phyloP scores from a whole-genome alignment of 192 early-diverging fungal genomes.

The Linnemannia hyalina region DNA sequence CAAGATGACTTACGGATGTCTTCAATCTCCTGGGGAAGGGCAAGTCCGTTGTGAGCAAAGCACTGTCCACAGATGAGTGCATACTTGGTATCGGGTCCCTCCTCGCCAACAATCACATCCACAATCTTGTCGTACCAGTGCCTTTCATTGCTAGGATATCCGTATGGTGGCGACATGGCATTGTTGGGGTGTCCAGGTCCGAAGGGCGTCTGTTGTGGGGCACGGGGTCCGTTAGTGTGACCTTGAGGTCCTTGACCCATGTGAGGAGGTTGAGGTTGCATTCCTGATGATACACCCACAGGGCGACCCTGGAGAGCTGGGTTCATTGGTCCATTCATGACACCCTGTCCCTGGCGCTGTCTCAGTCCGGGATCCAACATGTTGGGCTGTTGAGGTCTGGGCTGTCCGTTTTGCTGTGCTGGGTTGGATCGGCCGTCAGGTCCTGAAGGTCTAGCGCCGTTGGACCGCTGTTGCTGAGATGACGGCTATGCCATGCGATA shows the following conservation, averaged over 20 bases:
- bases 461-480: slow-evolving; percentile 27
- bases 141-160: slow-evolving; percentile 17
- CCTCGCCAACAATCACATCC: slow-evolving; percentile 93
- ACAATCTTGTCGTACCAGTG: slow-evolving; percentile 94
- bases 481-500: slow-evolving; percentile 8
- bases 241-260: slow-evolving; percentile 11
- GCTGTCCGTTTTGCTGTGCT: slow-evolving; percentile 43
- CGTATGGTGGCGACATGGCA: slow-evolving; percentile 19
- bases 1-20: slow-evolving; percentile 67
- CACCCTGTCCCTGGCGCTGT: slow-evolving; percentile 41
- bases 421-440: slow-evolving; percentile 28
- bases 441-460: slow-evolving; percentile 19
- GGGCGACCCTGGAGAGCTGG: slow-evolving; percentile 33
- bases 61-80: slow-evolving; percentile 94
- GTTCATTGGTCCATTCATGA: slow-evolving; percentile 30
- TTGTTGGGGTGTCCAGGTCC: slow-evolving; percentile 18
- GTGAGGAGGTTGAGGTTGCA: slow-evolving; percentile 24
- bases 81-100: slow-evolving; percentile 90
- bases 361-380: slow-evolving; percentile 51
- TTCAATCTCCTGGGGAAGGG: slow-evolving; percentile 83
- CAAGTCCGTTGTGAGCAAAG: slow-evolving; percentile 94
- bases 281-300: slow-evolving; percentile 27
- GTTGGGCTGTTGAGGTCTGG: slow-evolving; percentile 23
- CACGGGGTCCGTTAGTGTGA: slow-evolving; percentile 15
- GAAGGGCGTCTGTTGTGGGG: slow-evolving; percentile 25